Conservation (phyloP, 2,329 filamentous ascomycete genomes). For the Aspergillus piperis region DNA sequence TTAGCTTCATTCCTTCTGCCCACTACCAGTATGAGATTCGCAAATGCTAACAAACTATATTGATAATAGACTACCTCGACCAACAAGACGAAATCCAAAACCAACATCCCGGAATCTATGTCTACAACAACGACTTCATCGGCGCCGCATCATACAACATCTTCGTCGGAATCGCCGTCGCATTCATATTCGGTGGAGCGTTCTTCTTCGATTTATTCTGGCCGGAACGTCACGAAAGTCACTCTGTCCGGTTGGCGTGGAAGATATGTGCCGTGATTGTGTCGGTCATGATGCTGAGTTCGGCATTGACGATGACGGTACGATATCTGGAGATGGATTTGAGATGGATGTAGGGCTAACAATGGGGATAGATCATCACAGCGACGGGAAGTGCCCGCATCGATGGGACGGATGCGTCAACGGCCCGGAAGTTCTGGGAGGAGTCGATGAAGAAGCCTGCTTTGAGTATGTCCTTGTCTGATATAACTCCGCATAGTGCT, state of each 20-base stretch:
- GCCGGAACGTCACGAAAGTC: conserved; percentile 56
- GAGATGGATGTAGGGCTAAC: background rate
- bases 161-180: conserved; percentile 59
- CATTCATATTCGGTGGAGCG: conserved; percentile 59
- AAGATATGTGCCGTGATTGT: conserved; percentile 54
- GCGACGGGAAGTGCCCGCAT: conserved; percentile 50
- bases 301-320: conserved; percentile 53
- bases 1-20: conserved; percentile 30
- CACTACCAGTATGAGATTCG: background rate
- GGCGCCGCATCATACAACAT: conserved; percentile 61
- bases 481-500: background rate
- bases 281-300: conserved; percentile 47
- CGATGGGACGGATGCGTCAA: conserved; percentile 40
- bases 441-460: conserved; percentile 38
- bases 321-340: background rate
- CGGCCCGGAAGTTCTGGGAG: conserved; percentile 29
- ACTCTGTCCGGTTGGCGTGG: conserved; percentile 56
- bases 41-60: background rate
- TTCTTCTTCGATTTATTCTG: conserved; percentile 66
- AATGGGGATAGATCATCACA: conserved; percentile 44
- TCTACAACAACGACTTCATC: conserved; percentile 59
- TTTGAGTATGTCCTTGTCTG: conserved; percentile 21
- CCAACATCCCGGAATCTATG: conserved; percentile 42
- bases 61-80: conserved; percentile 53
- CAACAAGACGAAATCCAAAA: conserved; percentile 52